These are phyloP conservation scores for Sugiyamaella paludigena DNA, from an alignment of 1,139 yeast species.

Conservation along the genomic window DNA sequence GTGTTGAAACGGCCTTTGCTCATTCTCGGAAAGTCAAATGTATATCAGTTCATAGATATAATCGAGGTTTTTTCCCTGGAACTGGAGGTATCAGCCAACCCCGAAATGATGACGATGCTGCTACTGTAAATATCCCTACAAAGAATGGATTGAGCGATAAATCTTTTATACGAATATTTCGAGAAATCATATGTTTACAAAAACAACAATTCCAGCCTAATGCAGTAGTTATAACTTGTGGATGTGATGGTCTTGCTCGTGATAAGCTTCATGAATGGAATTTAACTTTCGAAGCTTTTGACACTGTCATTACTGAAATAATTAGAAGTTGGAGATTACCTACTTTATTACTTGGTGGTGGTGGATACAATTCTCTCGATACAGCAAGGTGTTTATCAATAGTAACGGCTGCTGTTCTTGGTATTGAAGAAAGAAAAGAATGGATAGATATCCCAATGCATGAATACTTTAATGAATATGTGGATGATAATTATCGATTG, in stretches of 20 bases:
- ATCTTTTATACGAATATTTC: constrained; percentile 41
- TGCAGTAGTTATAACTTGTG: constrained; percentile 62
- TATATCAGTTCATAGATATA: constrained; percentile 62
- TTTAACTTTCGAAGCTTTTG: constrained; percentile 53
- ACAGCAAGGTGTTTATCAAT: constrained; percentile 66
- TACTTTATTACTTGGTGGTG: constrained; percentile 66
- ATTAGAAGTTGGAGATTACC: constrained; percentile 35
- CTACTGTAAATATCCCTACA: constrained; percentile 56
- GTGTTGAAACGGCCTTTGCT: constrained; percentile 66
- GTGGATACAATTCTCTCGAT: constrained; percentile 67
- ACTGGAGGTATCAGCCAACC: constrained; percentile 45
- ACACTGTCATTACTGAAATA: constrained; percentile 39
- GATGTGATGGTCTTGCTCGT: constrained; percentile 65
- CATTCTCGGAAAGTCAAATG: constrained; percentile 57
- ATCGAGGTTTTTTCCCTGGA: constrained; percentile 71
- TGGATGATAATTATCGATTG: constrained; percentile 49
- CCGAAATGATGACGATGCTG: constrained; percentile 13
- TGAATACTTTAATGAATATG: constrained; percentile 45
- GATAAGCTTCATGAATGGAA: constrained; percentile 71
- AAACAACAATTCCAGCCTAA: constrained; percentile 46
- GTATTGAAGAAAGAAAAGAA: constrained; percentile 17
- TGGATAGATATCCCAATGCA: constrained; percentile 56
- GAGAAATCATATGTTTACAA: constrained; percentile 47
- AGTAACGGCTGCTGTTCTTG: constrained; percentile 45
- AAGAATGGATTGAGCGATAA: constrained; percentile 54